Conservation (phyloP, 2,329 filamentous ascomycete species). For the Chaetomiaceae sp. region DNA sequence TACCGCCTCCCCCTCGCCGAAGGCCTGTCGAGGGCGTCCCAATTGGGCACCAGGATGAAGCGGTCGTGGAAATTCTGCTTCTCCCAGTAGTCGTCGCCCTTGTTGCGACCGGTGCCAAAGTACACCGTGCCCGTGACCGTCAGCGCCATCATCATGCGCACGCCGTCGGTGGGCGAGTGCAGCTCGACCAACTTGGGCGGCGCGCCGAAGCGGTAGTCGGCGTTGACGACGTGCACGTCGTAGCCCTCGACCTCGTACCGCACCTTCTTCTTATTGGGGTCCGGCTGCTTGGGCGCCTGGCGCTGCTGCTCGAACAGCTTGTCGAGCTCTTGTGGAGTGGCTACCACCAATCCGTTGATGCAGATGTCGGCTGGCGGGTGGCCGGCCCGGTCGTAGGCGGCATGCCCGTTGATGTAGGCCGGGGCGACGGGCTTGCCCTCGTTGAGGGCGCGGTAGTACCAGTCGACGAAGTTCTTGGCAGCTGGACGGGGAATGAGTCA, state of each 20-base stretch:
- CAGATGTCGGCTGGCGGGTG: slow-evolving; percentile 62
- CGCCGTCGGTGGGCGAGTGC: slow-evolving; percentile 54
- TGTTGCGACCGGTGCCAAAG: slow-evolving; percentile 58
- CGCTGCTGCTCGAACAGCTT: slow-evolving; percentile 64
- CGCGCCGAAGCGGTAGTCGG: slow-evolving; percentile 56
- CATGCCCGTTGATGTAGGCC: slow-evolving; percentile 66
- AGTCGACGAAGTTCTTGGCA: slow-evolving; percentile 65
- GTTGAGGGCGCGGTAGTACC: slow-evolving; percentile 73
- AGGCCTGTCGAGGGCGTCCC: slow-evolving; percentile 53
- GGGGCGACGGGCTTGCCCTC: slow-evolving; percentile 52
- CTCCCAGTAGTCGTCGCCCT: slow-evolving; percentile 36
- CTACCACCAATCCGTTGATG: slow-evolving; percentile 70
- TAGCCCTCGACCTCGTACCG: slow-evolving; percentile 70
- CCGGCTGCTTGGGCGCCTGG: slow-evolving; percentile 23
- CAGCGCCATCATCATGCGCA: slow-evolving; percentile 67
- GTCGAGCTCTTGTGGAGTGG: slow-evolving; percentile 61
- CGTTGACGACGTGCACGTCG: slow-evolving; percentile 75
- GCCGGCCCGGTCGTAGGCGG: slow-evolving; percentile 44
- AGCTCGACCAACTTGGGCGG: slow-evolving; percentile 38
- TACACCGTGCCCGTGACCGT: slow-evolving; percentile 60
- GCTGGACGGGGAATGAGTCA: slow-evolving; percentile 41
- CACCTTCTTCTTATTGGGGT: slow-evolving; percentile 43
- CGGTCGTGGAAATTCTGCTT: slow-evolving; percentile 73
- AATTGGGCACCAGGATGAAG: slow-evolving; percentile 75
- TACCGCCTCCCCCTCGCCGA: slow-evolving; percentile 54